These are phyloP conservation scores for Saksenaea oblongispora DNA, from an alignment of 371 early-diverging fungal species.

Conservation along the genomic window DNA sequence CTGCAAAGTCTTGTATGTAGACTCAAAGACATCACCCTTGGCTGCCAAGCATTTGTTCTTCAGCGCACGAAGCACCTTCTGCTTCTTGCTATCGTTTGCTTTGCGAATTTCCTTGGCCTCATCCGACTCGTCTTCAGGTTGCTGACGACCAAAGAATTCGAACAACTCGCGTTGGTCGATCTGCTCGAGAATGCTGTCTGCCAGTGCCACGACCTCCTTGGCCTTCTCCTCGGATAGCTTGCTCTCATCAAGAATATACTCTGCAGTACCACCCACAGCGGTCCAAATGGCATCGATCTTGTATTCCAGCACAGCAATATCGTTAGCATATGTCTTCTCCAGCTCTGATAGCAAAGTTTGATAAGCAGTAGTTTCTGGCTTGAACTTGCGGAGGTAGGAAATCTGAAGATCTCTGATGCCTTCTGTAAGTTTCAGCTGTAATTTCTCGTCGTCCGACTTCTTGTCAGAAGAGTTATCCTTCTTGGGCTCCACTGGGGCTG, in stretches of 20 bases:
- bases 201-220: slow-evolving; percentile 49
- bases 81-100: slow-evolving; percentile 71
- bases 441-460: slow-evolving; percentile 52
- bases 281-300: slow-evolving; percentile 59
- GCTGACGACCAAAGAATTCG: slow-evolving; percentile 67
- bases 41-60: slow-evolving; percentile 60
- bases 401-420: slow-evolving; percentile 79
- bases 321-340: slow-evolving; percentile 53
- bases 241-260: slow-evolving; percentile 35
- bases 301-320: slow-evolving; percentile 58
- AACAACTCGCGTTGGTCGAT: slow-evolving; percentile 64
- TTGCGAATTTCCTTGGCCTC: slow-evolving; percentile 60
- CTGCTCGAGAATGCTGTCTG: slow-evolving; percentile 57
- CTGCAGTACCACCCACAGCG: slow-evolving; percentile 47
- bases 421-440: slow-evolving; percentile 62
- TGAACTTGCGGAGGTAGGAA: slow-evolving; percentile 75
- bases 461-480: slow-evolving; percentile 18
- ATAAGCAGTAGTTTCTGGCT: slow-evolving; percentile 58
- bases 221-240: slow-evolving; percentile 42
- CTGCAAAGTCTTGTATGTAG: slow-evolving; percentile 38
- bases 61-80: slow-evolving; percentile 64
- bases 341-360: slow-evolving; percentile 60
- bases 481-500: slow-evolving; percentile 26
- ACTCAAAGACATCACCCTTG: slow-evolving; percentile 38
- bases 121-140: slow-evolving; percentile 55